Conservation (phyloP, 768 basidiomycete species). For the Collybia sp. region DNA sequence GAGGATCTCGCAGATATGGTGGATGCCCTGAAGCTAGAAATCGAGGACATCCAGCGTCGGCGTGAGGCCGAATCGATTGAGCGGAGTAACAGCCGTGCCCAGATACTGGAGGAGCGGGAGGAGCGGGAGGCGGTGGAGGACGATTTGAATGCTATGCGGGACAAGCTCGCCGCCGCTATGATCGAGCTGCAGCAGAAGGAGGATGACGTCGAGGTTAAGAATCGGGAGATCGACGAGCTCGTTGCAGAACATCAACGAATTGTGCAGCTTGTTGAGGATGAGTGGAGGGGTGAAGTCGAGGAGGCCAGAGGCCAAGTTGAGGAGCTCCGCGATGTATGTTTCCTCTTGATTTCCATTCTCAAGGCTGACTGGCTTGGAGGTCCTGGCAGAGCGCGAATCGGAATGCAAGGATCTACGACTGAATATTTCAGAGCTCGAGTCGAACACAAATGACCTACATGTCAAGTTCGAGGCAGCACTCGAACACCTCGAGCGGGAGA, state of each 20-base stretch:
- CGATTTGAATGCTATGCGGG: slow-evolving; percentile 65
- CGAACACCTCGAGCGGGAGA: slow-evolving; percentile 72
- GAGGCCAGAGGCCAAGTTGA: slow-evolving; percentile 76
- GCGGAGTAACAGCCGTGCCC: slow-evolving; percentile 68
- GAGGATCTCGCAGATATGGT: slow-evolving; percentile 66
- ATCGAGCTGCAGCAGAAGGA: slow-evolving; percentile 86
- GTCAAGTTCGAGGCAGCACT: slow-evolving; percentile 71
- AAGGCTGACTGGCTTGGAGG: slow-evolving; percentile 32
- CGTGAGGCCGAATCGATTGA: slow-evolving; percentile 62
- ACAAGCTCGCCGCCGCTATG: slow-evolving; percentile 73
- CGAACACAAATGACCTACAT: slow-evolving; percentile 64
- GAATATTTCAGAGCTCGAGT: slow-evolving; percentile 71
- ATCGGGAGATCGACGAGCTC: slow-evolving; percentile 73
- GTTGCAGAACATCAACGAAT: slow-evolving; percentile 70
- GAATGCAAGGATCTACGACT: slow-evolving; percentile 74
- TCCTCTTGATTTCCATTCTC: not conserved
- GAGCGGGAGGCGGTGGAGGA: slow-evolving; percentile 79
- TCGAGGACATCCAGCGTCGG: slow-evolving; percentile 62
- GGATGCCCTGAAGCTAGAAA: slow-evolving; percentile 55
- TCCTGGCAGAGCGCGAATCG: slow-evolving; percentile 72
- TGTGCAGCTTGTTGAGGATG: slow-evolving; percentile 70
- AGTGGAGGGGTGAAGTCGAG: slow-evolving; percentile 87
- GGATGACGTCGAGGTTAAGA: slow-evolving; percentile 80
- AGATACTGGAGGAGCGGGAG: slow-evolving; percentile 66
- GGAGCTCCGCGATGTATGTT: slow-evolving; percentile 67